phyloP scores from a whole-genome alignment of 257 asterid genomes.

The Solanum ossicruentum region DNA sequence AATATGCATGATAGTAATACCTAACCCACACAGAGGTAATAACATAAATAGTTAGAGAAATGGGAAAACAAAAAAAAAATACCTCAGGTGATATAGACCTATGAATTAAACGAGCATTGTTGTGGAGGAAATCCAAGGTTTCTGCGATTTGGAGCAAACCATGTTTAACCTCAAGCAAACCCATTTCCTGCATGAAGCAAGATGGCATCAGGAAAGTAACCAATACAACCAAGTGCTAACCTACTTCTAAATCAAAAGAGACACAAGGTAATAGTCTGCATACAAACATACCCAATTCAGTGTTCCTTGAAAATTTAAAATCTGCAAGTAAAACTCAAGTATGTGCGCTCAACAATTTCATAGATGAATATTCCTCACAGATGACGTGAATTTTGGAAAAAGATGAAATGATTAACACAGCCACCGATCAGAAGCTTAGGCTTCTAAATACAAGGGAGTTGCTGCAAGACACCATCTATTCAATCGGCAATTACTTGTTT shows the following conservation, averaged over 20 bases:
- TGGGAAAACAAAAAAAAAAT: background rate
- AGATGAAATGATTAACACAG: background rate
- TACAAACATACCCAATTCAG: background rate
- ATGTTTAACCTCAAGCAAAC: slow-evolving; percentile 90
- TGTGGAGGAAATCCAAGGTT: slow-evolving; percentile 92
- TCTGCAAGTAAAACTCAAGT: background rate
- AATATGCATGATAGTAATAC: background rate
- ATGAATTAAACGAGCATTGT: slow-evolving; percentile 88
- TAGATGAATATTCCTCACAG: background rate
- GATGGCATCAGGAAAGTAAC: background rate
- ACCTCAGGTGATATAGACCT: slow-evolving; percentile 95
- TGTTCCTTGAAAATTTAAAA: background rate
- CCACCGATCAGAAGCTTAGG: background rate
- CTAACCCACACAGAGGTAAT: background rate
- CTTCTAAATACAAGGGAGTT: background rate
- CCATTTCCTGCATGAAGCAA: slow-evolving; percentile 69
- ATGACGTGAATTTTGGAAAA: background rate
- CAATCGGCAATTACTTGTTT: background rate
- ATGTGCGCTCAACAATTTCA: background rate
- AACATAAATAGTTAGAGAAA: background rate
- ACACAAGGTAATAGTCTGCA: background rate
- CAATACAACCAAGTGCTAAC: background rate
- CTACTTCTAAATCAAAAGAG: background rate
- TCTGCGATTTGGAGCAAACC: slow-evolving; percentile 94
- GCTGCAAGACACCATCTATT: background rate